Evolutionary conservation across 495 filamentous ascomycete species (phyloP), one percentile per base, ranked within the genome.

Genomic region (Xylaria sp.): DNA sequence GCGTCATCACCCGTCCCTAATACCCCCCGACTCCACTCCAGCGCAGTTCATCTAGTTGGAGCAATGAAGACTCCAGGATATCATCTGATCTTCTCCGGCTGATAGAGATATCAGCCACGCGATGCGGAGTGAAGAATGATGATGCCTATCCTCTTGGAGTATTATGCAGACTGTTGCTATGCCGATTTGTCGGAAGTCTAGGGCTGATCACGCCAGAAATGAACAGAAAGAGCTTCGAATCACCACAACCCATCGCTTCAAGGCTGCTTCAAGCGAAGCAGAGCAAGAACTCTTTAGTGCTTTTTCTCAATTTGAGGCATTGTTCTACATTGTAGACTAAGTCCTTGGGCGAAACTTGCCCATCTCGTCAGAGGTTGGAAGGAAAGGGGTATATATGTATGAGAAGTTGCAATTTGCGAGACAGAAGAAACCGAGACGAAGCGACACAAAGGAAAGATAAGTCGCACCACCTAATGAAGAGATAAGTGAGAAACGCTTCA

Each of bases 301-400:
- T 2, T 21, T 26, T 44, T 46, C 48, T 29, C 41, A 17, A 61
- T 21, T 48, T 17, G 15, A 31, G 19, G 24, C 12, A 1, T 50
- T 7, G 40, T 35, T 48, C 41, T 33, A 7, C 37, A 44, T 61
- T 37, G 19, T 48, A 14, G 26, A 48, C 35, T 26, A 37, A 14
- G 55, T 24, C 37, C 26, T 44, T 24, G 53, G 33, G 35, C 15
- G 40, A 58, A 59, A n/a, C 26, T 40, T 19, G 29, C 12, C 26
- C 17, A 21, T 43, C 24, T 64, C 44, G 58, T 17, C 29, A 53
- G 50, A 53, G 66, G 31, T 50, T 24, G 29, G 21, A 63, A 66
- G 44, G 37, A 66, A 63, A 63, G 46, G 68, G 62, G 59, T 63
- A 70, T 70, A 64, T 64, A 43, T 24, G 48, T 48, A 48, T 61